Conservation (phyloP, 345 rosid genomes). For the Carallia brachiata region DNA sequence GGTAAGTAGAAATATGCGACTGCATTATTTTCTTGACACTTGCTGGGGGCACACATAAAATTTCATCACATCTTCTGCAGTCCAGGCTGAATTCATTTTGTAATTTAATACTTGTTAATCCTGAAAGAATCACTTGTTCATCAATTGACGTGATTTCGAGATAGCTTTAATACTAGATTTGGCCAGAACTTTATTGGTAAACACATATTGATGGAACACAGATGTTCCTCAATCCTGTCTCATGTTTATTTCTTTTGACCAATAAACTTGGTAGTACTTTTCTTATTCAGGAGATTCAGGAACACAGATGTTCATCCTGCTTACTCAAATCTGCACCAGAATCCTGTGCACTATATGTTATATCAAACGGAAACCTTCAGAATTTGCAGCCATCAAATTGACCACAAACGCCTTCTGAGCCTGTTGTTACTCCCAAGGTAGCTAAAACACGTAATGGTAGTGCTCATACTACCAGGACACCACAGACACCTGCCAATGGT, state of each 20-base stretch:
- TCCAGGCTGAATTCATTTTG: not conserved
- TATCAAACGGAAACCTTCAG: conserved; percentile 56
- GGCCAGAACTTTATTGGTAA: too few species aligned
- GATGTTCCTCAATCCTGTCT: too few species aligned
- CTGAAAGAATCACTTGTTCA: not conserved
- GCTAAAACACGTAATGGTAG: not conserved
- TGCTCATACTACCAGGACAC: not conserved
- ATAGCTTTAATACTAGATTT: too few species aligned
- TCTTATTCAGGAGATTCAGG: conserved; percentile 54
- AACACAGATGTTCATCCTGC: conserved; percentile 43
- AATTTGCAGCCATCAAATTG: conserved; percentile 36
- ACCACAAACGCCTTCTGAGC: conserved; percentile 17
- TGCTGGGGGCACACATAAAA: too few species aligned
- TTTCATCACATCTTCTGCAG: too few species aligned
- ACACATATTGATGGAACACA: too few species aligned
- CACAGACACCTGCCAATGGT: not conserved
- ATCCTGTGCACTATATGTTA: conserved; percentile 52
- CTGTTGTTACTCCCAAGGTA: not conserved
- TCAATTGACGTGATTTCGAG: too few species aligned
- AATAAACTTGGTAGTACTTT: not conserved
- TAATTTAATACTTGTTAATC: not conserved
- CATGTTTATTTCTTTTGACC: too few species aligned
- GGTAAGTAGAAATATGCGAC: too few species aligned
- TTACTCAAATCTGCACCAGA: conserved; percentile 57
- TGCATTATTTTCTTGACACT: too few species aligned